Evolutionary conservation across 352 stramenopile genomes (phyloP), one percentile per base, ranked within the genome.

Genomic region (Pythium volutum): DNA sequence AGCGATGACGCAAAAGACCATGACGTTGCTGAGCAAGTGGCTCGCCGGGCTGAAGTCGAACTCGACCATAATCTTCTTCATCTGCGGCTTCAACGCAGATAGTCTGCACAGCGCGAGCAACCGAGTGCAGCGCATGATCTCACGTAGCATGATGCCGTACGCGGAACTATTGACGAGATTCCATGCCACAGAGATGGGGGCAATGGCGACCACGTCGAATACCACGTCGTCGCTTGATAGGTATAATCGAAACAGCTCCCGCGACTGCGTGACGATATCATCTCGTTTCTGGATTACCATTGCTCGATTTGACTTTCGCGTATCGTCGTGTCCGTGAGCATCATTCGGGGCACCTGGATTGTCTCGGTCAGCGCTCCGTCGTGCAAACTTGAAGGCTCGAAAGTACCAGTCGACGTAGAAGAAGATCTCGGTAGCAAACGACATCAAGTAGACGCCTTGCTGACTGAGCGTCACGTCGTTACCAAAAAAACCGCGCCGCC

Each of bases 361-460:
- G 25, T n/a, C 43, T 34, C 43, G 22, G 22, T 16, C 8, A 10
- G 23, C 8, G 11, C 27, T 50, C 27, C 22, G 25, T 23, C 76
- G 68, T 16, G 72, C 69, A 41, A 91, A 91, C 23, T 66, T 76
- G 4, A 66, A 59, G 0, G 58, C 67, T 0, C 77, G 74, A 7
- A 88, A 71, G 29, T 70, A 74, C n/a, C 82, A 60, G 33, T 91
- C 79, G 1, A 62, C 39, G 27, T 85, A 81, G 61, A 89, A 91
- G 58, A 91, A 89, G 2, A 80, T 25, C 47, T 91, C 81, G 16
- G 84, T 60, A 1, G 62, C 10, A 0, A 81, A 25, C 1, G 70
- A 47, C 1, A 64, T n/a, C 8, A 76, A 33, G 49, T 81, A 89
- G 14, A 61, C 51, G 4, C 58, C 15, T 27, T 66, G 33, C 43